These are phyloP conservation scores for Novymonas esmeraldas DNA, from an alignment of 208 protist species.

Conservation along the genomic window DNA sequence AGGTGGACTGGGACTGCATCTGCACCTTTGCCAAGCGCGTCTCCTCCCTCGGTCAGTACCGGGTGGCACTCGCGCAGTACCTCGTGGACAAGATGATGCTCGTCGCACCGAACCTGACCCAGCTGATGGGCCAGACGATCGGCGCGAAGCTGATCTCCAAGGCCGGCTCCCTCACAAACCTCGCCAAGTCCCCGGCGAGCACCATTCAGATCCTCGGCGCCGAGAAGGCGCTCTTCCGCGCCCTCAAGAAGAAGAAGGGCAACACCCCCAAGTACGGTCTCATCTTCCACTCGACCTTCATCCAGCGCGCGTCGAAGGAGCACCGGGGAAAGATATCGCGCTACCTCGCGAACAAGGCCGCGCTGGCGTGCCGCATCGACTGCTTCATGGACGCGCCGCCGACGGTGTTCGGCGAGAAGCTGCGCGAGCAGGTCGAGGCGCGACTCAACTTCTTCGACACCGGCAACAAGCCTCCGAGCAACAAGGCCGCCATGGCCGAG, in stretches of 20 bases:
- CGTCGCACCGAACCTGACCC: slow-evolving; percentile 97
- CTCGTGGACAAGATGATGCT: slow-evolving; percentile 97
- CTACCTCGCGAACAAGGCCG: slow-evolving; percentile 99
- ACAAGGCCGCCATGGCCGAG: slow-evolving; percentile 97
- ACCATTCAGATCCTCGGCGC: slow-evolving; percentile 99
- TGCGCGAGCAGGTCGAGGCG: slow-evolving; percentile 98
- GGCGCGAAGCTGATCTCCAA: slow-evolving; percentile 99
- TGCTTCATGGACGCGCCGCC: slow-evolving; percentile 93
- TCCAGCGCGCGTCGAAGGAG: slow-evolving; percentile 96
- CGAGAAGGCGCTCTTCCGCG: slow-evolving; percentile 99
- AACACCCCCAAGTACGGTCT: slow-evolving; percentile 99
- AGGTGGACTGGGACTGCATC: slow-evolving; percentile 98
- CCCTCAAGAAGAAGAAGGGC: slow-evolving; percentile 97
- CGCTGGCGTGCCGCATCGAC: slow-evolving; percentile 98
- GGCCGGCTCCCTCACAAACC: slow-evolving; percentile 97
- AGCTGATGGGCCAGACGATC: slow-evolving; percentile 98
- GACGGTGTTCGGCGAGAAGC: slow-evolving; percentile 94
- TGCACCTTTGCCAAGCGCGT: slow-evolving; percentile 95
- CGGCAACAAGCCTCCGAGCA: slow-evolving; percentile 94
- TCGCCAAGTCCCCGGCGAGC: slow-evolving; percentile 99
- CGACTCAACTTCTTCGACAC: slow-evolving; percentile 98
- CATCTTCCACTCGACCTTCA: slow-evolving; percentile 99
- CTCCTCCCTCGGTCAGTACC: slow-evolving; percentile 93
- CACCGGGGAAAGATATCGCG: slow-evolving; percentile 98
- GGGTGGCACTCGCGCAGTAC: slow-evolving; percentile 94